Conservation (phyloP, 2,329 filamentous ascomycete species). For the Ceratocystis destructans region DNA sequence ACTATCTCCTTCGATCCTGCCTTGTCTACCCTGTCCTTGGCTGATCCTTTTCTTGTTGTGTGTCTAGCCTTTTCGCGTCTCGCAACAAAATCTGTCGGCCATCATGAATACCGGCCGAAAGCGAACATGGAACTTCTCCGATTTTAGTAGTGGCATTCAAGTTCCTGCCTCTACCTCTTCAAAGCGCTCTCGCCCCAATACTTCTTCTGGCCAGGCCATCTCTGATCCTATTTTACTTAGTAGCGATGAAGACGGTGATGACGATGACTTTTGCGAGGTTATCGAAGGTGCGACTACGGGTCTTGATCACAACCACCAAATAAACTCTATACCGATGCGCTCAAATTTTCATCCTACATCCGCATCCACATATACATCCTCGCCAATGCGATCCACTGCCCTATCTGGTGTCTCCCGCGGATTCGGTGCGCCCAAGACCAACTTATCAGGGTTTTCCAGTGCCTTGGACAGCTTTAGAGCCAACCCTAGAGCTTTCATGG, state of each 20-base stretch:
- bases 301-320: neutral
- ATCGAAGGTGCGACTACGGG: conserved; percentile 6
- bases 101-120: neutral
- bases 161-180: neutral
- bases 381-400: neutral
- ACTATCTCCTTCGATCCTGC: neutral
- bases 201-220: neutral
- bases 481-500: neutral
- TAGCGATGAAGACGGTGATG: conserved; percentile 13
- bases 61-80: neutral
- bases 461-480: neutral
- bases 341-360: neutral
- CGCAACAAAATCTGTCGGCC: neutral
- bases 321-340: too few relatives aligned
- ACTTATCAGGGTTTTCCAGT: neutral
- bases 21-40: neutral
- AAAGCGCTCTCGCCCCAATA: neutral
- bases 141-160: too few relatives aligned
- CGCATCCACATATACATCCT: neutral
- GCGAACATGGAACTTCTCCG: neutral
- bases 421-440: neutral
- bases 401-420: neutral
- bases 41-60: neutral
- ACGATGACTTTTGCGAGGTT: conserved; percentile 7
- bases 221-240: conserved; percentile 11